Evolutionary conservation across 371 early-diverging fungal genomes (phyloP), one percentile per base, ranked within the genome.

Genomic region (Capillidium heterosporum): DNA sequence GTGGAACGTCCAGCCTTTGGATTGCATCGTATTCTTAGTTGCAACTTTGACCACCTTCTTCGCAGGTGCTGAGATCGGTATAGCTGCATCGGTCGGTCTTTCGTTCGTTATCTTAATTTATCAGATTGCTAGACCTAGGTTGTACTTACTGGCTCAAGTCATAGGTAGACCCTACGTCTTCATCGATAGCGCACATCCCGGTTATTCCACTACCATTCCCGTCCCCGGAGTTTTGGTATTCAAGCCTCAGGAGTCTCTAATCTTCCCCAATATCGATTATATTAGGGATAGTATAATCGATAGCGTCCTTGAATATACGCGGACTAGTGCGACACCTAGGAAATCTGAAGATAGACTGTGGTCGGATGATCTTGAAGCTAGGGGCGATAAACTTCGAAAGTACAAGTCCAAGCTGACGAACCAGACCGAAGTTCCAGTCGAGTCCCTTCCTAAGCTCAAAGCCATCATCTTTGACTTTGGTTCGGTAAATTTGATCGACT

Each of bases 381-480:
- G 56, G 27, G 56, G 56, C 7, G 47, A 56, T n/a, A 56, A 47
- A 26, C 42, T 56, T 23, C 23, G 56, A 26, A 26, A 11, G 17
- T 13, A 43, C n/a, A 42, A 46, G 11, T 43, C 43, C 15, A 42
- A 47, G 17, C 19, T 29, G 23, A 44, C 1, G 2, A 17, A 29
- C 15, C 43, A 2, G 1, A 10, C 43, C 10, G n/a, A 17, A 32
- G 29, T 32, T 3, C 27, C 43, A 15, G 7, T n/a, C 2, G 13
- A n/a, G 13, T 21, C 26, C 11, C 23, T 56, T 21, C 83, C 84
- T 1, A 57, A 66, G 8, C 65, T 87, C 13, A 70, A 76, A 3
- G 82, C 89, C 0, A 60, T 91, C 23, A 65, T 91, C 21, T 68
- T 91, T n/a, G 89, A 89, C 62, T 73, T 91, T 49, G 71, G 82